Evolutionary conservation across 2,329 filamentous ascomycete species (phyloP), one percentile per base, ranked within the genome.

Genomic region (Monilinia fructigena): DNA sequence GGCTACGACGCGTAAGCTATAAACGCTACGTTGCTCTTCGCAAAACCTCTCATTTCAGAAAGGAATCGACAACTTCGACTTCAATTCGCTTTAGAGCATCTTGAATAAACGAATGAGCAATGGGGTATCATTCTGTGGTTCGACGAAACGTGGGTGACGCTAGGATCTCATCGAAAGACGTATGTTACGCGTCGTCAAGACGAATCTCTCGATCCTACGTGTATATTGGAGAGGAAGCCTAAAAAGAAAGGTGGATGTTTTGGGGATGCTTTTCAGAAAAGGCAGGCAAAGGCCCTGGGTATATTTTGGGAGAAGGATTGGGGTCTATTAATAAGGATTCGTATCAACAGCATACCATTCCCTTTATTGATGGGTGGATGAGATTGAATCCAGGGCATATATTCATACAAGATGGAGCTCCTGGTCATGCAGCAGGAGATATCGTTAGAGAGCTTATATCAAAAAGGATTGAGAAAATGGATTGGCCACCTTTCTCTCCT

Each of bases 271-370:
- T 56, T 23, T 56, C 7, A 40, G 16, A 31, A 5, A 56, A 40
- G 40, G 16, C 18, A 56, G 7, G n/a, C 1, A 56, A 56, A 23
- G 54, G 18, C 1, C 10, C 18, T 40, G 18, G 18, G 20, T 23
- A n/a, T 56, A 56, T 56, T 56, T 16, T 56, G 31, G 31, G 20
- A 56, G 16, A 56, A 56, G 54, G 18, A 42, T 40, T 56, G 31
- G 31, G 6, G 31, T 23, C 10, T 20, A 56, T 56, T n/a, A 20
- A 40, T 56, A 23, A 31, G 12, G 6, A 56, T 40, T 56, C 4
- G 4, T 56, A 31, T 31, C 31, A 31, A 31, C 0, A 31, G 31
- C 2, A 31, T 31, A 31, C 31, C 6, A 31, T 31, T 31, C 2
- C 31, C 6, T 1, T 31, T 31, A 31, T 31, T 4, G 6, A 31